Base-by-base conservation (phyloP, 2,329 filamentous ascomycete species). In the Trichophyton rubrum region DNA sequence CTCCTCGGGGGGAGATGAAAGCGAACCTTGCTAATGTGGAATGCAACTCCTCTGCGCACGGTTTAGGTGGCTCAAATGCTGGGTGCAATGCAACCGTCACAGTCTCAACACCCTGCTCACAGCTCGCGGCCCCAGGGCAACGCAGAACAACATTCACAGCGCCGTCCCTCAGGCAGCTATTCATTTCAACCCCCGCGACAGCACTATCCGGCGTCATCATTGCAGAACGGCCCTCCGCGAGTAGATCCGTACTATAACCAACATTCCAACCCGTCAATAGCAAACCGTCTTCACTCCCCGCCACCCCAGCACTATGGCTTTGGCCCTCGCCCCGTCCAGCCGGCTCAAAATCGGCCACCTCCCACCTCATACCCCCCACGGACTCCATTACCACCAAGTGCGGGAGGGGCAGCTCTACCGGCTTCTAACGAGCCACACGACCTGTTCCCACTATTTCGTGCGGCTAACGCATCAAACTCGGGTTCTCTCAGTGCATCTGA, bases 401-500 rank as follows among this genome's bases (percentile, higher is more conserved):
- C 22, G 9, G 38, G 30, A 22, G 40, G 56, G 6, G 43, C 30
- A 3, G 61, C 60, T 11, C 63, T 76, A 73, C 60, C 80, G 67
- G 62, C 79, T 62, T 67, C 77, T 72, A 63, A 79, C 73, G 65
- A 80, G 71, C 79, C 80, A 11, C 75, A 80, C 59, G 81, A 84
- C 63, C 80, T 99, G 17, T 84, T 90, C 72, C 88, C 88, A 3
- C 79, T 97, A 27, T 99, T 97, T 77, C 82, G 88, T 63, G 90
- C 90, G 0, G 92, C 96, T 13, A 95, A 99, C 75, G 91, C 66
- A 35, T 73, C 72, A 83, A 86, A 85, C 60, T 90, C 82, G 58
- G 91, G 92, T 20, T 85, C 90, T 65, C 82, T 99, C 55, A 90
- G 88, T 1, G 91, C 96, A 74, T 80, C 81, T 58, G 92, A 97